Base-by-base conservation (phyloP, 768 basidiomycete genomes). In the Nidularia pulvinata region DNA sequence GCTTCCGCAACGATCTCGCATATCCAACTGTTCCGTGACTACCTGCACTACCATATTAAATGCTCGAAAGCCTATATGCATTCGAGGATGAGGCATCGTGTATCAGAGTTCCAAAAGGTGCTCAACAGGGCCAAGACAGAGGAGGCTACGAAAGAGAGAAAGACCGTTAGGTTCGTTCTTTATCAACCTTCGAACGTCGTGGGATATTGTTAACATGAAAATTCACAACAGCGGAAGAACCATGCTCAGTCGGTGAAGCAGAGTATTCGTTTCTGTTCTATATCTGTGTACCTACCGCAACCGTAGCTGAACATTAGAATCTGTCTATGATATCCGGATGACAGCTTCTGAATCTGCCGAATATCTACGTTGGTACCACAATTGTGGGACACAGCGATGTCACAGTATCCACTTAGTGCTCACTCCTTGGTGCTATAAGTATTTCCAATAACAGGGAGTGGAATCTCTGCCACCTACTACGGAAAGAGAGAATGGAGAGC, bases 51-150 rank as follows among this genome's bases (percentile, higher is more conserved):
- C 71, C 96, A 98, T 67, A 97, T 99, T 81, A 98, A 96, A 64
- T 95, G 94, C 67, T 95, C 89, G 50, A 98, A 98, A 70, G 97
- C 96, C 0, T 98, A 99, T 73, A 96, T 99, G 93, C 96, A 98
- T 72, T 95, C 93, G 2, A 81, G 97, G 45, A 95, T 98, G 94
- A 81, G 97, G 55, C 81, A 89, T 61, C 86, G 97, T 7, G 97
- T 97, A 10, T 84, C 90, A 1, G 93, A 97, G 70, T 98, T 99
- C 79, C 91, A 93, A 73, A 94, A 94, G 70, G 86, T 99, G 49
- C 72, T 99, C 64, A 98, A 98, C 66, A 78, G 97, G 49, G 95
- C 97, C 6, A 98, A 98, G 82, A 89, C 91, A 25, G 97, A 98
- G 70, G 85, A 83, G 5, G 87, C 85, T 2, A 83, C 82, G 3